Evolutionary conservation across 2,329 filamentous ascomycete species (phyloP).

Genomic region (Ampelomyces quisqualis): DNA sequence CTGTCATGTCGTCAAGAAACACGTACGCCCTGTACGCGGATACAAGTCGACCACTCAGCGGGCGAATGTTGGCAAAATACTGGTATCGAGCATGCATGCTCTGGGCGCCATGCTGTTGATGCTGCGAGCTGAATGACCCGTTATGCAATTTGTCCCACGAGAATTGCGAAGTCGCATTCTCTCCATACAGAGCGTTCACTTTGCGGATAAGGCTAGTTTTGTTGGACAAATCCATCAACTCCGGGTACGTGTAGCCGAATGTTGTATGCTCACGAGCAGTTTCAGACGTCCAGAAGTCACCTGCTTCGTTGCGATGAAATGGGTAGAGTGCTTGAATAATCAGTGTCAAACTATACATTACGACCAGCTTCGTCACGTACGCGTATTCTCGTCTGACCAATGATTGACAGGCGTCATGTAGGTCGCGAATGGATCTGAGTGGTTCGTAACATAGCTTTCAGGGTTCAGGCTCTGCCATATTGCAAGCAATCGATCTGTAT

Average conservation of each 20-base stretch:
- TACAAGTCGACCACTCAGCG: constrained; percentile 60
- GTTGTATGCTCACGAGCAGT: constrained; percentile 58
- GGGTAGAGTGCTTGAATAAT: constrained; percentile 58
- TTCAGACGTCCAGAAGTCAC: constrained; percentile 68
- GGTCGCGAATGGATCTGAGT: constrained; percentile 55
- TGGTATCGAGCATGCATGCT: constrained; percentile 38
- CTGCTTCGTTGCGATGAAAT: constrained; percentile 61
- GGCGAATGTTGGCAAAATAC: constrained; percentile 68
- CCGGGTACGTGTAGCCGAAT: constrained; percentile 76
- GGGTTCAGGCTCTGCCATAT: constrained; percentile 77
- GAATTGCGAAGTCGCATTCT: constrained; percentile 29
- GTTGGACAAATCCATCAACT: constrained; percentile 49
- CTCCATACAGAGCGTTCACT: constrained; percentile 64
- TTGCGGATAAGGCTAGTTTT: constrained; percentile 47
- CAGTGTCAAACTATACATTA: too few relatives aligned
- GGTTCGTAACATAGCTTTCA: constrained; percentile 63
- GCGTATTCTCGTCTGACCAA: constrained; percentile 56
- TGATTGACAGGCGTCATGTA: constrained; percentile 61
- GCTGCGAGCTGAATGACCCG: background rate
- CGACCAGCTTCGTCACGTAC: too few relatives aligned
- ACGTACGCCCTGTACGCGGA: constrained; percentile 67
- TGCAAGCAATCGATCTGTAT: constrained; percentile 72
- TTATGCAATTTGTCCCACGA: constrained; percentile 4
- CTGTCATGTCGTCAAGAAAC: constrained; percentile 58
- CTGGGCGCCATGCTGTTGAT: constrained; percentile 7